These are phyloP conservation scores for Mucor irregularis DNA, from an alignment of 371 early-diverging fungal species.

Conservation along the genomic window DNA sequence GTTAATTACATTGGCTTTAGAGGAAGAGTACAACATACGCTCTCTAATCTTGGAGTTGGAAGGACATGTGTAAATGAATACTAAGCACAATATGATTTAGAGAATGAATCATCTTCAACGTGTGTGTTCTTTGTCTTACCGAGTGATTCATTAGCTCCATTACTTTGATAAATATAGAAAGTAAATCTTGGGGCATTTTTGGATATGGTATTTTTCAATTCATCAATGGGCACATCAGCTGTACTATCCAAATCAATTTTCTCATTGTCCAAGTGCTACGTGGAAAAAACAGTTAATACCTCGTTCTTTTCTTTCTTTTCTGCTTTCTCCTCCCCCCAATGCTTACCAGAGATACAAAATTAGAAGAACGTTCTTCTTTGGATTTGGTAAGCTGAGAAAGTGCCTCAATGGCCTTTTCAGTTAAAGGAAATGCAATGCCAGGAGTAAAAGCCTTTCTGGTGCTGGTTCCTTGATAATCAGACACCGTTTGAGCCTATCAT, in stretches of 20 bases:
- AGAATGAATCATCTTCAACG: not conserved
- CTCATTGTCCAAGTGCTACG: slow-evolving; percentile 53
- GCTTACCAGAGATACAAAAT: slow-evolving; percentile 70
- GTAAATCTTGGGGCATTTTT: slow-evolving; percentile 67
- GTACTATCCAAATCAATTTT: slow-evolving; percentile 54
- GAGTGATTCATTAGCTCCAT: slow-evolving; percentile 44
- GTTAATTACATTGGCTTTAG: slow-evolving; percentile 60
- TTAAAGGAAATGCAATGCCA: slow-evolving; percentile 61
- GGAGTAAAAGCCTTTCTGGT: slow-evolving; percentile 63
- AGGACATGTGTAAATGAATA: slow-evolving; percentile 86
- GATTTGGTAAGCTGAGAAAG: slow-evolving; percentile 45
- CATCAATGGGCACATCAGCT: slow-evolving; percentile 37
- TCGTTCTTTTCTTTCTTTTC: not conserved
- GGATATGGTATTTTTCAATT: slow-evolving; percentile 48
- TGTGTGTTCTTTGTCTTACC: slow-evolving; percentile 32
- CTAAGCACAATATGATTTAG: slow-evolving; percentile 21
- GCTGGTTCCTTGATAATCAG: slow-evolving; percentile 55
- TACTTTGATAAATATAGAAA: slow-evolving; percentile 56
- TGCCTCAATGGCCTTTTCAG: slow-evolving; percentile 57
- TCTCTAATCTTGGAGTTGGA: slow-evolving; percentile 76
- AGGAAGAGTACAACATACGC: slow-evolving; percentile 87
- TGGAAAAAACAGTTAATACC: not conserved
- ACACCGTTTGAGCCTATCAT: slow-evolving; percentile 45
- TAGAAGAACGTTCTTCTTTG: slow-evolving; percentile 35
- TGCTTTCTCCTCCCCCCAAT: not conserved